These are phyloP conservation scores for Antrodiella citrinella DNA, from an alignment of 768 basidiomycete species.

Conservation along the genomic window DNA sequence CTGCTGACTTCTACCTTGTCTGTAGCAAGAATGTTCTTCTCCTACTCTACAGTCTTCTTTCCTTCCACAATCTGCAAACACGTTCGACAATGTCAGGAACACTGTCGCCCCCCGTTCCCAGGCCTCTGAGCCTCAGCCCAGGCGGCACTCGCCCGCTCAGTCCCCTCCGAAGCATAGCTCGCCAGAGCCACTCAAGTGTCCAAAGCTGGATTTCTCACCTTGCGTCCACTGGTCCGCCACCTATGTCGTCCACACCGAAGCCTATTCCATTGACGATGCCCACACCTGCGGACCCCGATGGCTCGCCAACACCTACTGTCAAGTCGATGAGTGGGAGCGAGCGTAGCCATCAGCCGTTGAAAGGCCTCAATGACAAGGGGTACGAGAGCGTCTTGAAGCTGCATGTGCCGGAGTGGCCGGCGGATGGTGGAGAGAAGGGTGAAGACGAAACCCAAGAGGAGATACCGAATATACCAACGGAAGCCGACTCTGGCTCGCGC, in stretches of 20 bases:
- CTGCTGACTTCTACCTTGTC: background rate
- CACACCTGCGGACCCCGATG: constrained; percentile 1
- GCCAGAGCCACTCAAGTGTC: constrained; percentile 4
- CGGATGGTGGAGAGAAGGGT: background rate
- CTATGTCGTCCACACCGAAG: background rate
- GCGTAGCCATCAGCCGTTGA: background rate
- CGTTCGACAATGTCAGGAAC: background rate
- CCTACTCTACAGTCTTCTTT: background rate
- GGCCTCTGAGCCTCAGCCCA: background rate
- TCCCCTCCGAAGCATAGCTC: background rate
- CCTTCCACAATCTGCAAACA: background rate
- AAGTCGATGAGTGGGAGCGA: background rate
- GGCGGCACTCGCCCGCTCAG: background rate
- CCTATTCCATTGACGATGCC: constrained; percentile 2
- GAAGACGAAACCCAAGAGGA: constrained; percentile 5
- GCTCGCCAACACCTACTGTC: constrained; percentile 4
- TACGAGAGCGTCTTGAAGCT: background rate
- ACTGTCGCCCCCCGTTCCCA: background rate
- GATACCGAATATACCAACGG: constrained; percentile 3
- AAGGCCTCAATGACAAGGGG: background rate
- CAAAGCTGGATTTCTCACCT: constrained; percentile 8
- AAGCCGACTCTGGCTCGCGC: background rate
- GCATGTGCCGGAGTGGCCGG: background rate
- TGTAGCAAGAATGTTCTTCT: no score
- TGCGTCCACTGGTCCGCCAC: background rate